phyloP scores from a whole-genome alignment of 371 early-diverging fungal genomes.

The Mucor racemosus region DNA sequence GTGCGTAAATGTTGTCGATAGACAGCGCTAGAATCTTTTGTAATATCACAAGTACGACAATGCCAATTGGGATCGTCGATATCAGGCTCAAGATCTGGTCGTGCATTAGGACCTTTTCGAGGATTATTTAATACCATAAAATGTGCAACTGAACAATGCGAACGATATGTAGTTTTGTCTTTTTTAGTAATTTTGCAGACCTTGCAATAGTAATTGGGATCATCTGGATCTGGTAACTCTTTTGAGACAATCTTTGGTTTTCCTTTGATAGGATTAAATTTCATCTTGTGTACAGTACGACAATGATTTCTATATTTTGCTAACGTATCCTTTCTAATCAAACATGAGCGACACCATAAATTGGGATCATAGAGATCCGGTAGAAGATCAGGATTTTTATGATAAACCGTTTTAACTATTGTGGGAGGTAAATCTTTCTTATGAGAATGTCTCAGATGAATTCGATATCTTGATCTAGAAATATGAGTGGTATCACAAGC shows the following conservation, averaged over 20 bases:
- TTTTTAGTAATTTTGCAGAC: background rate
- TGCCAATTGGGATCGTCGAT: background rate
- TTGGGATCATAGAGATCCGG: constrained; percentile 6
- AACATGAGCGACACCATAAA: constrained; percentile 1
- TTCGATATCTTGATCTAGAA: background rate
- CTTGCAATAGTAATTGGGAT: background rate
- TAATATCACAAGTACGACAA: background rate
- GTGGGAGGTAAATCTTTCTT: background rate
- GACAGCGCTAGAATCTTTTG: background rate
- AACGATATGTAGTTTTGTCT: background rate
- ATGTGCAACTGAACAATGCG: background rate
- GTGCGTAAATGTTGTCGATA: background rate
- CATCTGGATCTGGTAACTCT: background rate
- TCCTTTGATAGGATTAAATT: background rate
- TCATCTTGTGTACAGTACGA: background rate
- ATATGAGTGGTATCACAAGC: background rate
- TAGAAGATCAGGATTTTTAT: background rate
- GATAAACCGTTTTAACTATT: too few relatives aligned
- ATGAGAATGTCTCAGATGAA: background rate
- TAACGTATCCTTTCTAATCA: background rate
- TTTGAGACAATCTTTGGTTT: background rate
- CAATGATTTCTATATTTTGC: background rate
- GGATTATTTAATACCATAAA: background rate
- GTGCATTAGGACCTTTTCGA: background rate
- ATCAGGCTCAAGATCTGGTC: background rate